Evolutionary conservation across 768 basidiomycete species (phyloP).

Genomic region (Butyriboletus loyo): DNA sequence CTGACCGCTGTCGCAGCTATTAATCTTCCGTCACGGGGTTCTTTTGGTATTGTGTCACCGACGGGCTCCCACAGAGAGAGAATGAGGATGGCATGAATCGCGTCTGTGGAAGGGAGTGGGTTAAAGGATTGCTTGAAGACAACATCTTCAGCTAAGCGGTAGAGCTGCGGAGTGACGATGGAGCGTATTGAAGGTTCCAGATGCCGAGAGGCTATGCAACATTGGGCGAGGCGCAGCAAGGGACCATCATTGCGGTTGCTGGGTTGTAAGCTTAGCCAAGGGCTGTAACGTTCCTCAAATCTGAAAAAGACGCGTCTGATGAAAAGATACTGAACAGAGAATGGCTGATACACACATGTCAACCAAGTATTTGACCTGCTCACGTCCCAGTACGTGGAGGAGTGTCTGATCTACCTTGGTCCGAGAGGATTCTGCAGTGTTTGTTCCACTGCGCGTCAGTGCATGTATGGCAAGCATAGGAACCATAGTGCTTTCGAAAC

Average conservation of each 20-base stretch:
- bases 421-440: conserved; percentile 19
- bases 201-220: conserved; percentile 45
- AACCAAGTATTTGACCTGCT: conserved; percentile 36
- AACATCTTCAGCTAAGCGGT: conserved; percentile 39
- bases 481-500: conserved; percentile 42
- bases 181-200: conserved; percentile 35
- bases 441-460: conserved; percentile 31
- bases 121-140: conserved; percentile 41
- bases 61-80: conserved; percentile 45
- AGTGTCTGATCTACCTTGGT: conserved; percentile 28
- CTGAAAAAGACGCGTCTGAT: conserved; percentile 20
- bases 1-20: conserved; percentile 42
- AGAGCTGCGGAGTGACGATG: conserved; percentile 38
- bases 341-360: conserved; percentile 33
- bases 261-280: conserved; percentile 43
- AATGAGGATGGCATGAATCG: conserved; percentile 40
- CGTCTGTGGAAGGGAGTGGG: conserved; percentile 40
- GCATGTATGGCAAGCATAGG: conserved; percentile 47
- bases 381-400: conserved; percentile 31
- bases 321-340: neutral
- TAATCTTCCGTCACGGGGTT: conserved; percentile 39
- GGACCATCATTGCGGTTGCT: conserved; percentile 28
- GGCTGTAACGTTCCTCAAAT: conserved; percentile 42
- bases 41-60: conserved; percentile 28
- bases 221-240: conserved; percentile 43